Conservation (phyloP, 495 filamentous ascomycete genomes). For the Aspergillus indologenus region DNA sequence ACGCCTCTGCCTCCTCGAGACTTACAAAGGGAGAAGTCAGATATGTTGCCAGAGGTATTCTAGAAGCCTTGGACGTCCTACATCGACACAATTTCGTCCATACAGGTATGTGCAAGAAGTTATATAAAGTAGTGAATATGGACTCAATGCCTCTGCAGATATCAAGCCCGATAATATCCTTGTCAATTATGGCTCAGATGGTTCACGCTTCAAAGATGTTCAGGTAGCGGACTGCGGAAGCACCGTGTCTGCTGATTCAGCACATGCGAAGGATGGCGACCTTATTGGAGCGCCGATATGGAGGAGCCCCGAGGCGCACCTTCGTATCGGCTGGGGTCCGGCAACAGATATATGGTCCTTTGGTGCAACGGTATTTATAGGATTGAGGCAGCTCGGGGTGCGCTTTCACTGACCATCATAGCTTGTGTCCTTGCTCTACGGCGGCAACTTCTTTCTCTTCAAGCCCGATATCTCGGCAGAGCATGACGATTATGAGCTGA, state of each 20-base stretch:
- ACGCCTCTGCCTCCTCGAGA: slow-evolving; percentile 30
- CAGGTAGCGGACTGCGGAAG: slow-evolving; percentile 38
- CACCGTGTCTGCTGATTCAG: slow-evolving; percentile 28
- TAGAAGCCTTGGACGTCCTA: slow-evolving; percentile 35
- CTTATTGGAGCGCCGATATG: slow-evolving; percentile 33
- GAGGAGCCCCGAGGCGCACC: slow-evolving; percentile 33
- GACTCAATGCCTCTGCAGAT: too few relatives aligned
- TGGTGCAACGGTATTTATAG: slow-evolving; percentile 26
- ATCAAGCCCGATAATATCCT: too few relatives aligned
- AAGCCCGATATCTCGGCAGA: slow-evolving; percentile 31
- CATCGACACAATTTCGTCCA: slow-evolving; percentile 41
- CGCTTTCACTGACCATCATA: neutral
- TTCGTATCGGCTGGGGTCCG: slow-evolving; percentile 30
- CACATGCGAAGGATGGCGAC: slow-evolving; percentile 34
- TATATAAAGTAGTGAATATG: too few relatives aligned
- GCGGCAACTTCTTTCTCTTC: slow-evolving; percentile 24
- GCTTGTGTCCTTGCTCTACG: slow-evolving; percentile 5
- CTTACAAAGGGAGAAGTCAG: slow-evolving; percentile 41
- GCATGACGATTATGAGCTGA: slow-evolving; percentile 34
- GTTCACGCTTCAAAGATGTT: slow-evolving; percentile 34
- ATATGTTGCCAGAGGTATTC: slow-evolving; percentile 34
- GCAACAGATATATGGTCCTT: slow-evolving; percentile 44
- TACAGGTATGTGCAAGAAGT: slow-evolving; percentile 34
- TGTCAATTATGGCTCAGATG: too few relatives aligned
- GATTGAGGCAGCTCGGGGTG: too few relatives aligned